These are phyloP conservation scores for Dactylorhiza incarnata DNA, from an alignment of 106 monocot genomes.

Conservation along the genomic window DNA sequence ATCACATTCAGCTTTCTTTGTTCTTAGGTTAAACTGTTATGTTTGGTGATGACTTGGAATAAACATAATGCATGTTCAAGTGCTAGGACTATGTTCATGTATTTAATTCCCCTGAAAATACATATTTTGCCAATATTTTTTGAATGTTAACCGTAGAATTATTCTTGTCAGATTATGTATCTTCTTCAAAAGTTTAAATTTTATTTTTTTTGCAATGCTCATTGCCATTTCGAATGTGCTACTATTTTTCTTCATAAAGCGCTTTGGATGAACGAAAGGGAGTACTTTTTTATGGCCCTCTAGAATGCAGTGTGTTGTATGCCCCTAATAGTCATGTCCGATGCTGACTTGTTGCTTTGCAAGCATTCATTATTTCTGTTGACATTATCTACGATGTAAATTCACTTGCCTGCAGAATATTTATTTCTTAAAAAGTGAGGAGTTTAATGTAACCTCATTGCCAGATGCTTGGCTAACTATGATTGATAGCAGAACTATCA, in stretches of 20 bases:
- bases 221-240: too few relatives aligned
- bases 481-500: not conserved
- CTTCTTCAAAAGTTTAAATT: too few relatives aligned
- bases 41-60: not conserved
- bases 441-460: not conserved
- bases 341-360: too few relatives aligned
- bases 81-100: not conserved
- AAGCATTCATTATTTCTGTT: not conserved
- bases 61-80: not conserved
- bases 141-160: too few relatives aligned
- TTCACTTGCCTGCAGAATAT: not conserved
- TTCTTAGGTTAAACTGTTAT: not conserved
- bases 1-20: not conserved
- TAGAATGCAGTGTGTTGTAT: too few relatives aligned
- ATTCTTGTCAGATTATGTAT: too few relatives aligned
- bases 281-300: too few relatives aligned
- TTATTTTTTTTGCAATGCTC: too few relatives aligned
- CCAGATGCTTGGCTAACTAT: not conserved
- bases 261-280: too few relatives aligned
- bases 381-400: not conserved
- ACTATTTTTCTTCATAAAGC: too few relatives aligned
- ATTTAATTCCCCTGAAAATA: not conserved
- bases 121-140: too few relatives aligned
- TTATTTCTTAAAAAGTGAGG: not conserved
- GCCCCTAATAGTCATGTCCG: too few relatives aligned